Base-by-base conservation (phyloP, 768 basidiomycete species). In the Tricholoma sp. region DNA sequence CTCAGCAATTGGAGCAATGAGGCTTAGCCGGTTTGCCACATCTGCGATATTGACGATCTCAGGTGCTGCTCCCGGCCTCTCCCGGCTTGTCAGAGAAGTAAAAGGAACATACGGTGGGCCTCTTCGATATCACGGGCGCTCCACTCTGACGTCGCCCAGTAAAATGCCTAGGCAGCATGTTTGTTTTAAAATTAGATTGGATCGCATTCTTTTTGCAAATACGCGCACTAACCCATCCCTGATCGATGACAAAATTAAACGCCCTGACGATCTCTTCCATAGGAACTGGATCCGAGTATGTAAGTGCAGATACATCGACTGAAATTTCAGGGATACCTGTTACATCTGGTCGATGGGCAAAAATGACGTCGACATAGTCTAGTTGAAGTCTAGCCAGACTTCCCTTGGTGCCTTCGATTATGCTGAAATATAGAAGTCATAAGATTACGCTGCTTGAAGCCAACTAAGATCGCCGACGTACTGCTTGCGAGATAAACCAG, bases 81-180 rank as follows among this genome's bases (percentile, higher is more conserved):
- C 31, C 18, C 15, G 15, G 18, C 17, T n/a, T 34, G 41, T 10
- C 24, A 36, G 57, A 20, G 53, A 31, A 18, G 6, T 8, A 18
- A 57, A 6, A 20, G 55, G 15, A 32, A 62, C 82, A 50, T 61
- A 85, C 82, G 79, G 62, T 80, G 73, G 12, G 84, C 86, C 64
- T 85, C 85, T 67, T 84, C 81, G 58, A 89, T 86, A 55, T 88
- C 79, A 29, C 72, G 70, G 2, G 89, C 85, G 51, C 76, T 80
- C 90, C 91, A 93, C 68, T 92, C 90, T 8, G 84, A 87, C 1
- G 88, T 89, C 24, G 75, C 88, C 83, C 82, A 83, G 68, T 79
- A 81, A 66, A 77, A 75, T 6, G 79, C 76, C 74, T 76, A 34
- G 18, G 8, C 1, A 29, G 17, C 3, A 17, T 42, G 12, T 42